These are phyloP conservation scores for Melastoma malabathricum DNA, from an alignment of 345 rosid genomes.

Conservation along the genomic window DNA sequence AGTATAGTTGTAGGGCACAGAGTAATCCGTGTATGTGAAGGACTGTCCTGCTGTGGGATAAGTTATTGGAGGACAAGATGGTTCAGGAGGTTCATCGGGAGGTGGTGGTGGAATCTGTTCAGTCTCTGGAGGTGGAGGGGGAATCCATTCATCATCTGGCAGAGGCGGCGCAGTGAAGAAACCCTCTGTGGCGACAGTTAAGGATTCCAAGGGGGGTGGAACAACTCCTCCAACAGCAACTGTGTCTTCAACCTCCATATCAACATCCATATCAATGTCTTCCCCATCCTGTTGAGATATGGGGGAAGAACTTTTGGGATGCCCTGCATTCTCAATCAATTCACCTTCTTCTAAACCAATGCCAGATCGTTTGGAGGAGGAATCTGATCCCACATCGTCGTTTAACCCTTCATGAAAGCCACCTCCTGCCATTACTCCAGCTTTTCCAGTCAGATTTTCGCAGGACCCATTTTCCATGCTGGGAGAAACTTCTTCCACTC, in stretches of 20 bases:
- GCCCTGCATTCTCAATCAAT: conserved; percentile 14
- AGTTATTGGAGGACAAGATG: conserved; percentile 33
- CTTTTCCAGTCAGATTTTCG: conserved; percentile 2
- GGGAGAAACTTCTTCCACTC: too few species aligned
- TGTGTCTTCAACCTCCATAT: conserved; percentile 90
- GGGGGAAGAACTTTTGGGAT: conserved; percentile 15
- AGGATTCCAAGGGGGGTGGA: conserved; percentile 17
- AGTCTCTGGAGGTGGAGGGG: conserved; percentile 80
- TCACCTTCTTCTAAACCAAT: conserved; percentile 16
- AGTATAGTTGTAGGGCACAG: conserved; percentile 44
- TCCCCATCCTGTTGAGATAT: conserved; percentile 27
- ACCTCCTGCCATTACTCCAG: conserved; percentile 11
- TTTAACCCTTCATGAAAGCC: conserved; percentile 1
- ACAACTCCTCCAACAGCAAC: conserved; percentile 19
- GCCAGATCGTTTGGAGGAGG: conserved; percentile 20
- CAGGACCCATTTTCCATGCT: too few species aligned
- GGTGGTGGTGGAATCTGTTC: conserved; percentile 83
- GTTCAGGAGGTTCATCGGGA: conserved; percentile 60
- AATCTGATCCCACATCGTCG: conserved; percentile 12
- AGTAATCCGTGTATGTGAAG: conserved; percentile 26
- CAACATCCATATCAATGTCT: conserved; percentile 90
- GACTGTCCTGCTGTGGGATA: conserved; percentile 35
- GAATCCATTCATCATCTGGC: conserved; percentile 84
- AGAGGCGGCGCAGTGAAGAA: conserved; percentile 38
- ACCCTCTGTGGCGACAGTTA: conserved; percentile 13